Evolutionary conservation across 192 early-diverging fungal genomes (phyloP).

Genomic region (Spizellomyces sp.): DNA sequence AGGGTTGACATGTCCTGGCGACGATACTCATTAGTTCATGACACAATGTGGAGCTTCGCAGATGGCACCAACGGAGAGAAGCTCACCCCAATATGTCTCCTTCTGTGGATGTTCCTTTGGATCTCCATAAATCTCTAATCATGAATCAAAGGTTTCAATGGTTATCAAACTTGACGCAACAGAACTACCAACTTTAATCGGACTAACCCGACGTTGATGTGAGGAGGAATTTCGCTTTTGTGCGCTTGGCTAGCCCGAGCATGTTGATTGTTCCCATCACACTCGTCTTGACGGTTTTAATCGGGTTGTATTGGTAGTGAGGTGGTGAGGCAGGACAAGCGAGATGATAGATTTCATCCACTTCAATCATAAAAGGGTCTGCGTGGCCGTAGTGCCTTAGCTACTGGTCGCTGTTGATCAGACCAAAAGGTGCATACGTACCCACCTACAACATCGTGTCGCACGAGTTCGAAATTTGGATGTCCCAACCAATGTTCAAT

Average conservation of each 20-base stretch:
- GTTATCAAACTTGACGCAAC: not conserved
- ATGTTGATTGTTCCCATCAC: conserved; percentile 88
- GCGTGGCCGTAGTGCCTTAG: not conserved
- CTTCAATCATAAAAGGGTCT: conserved; percentile 82
- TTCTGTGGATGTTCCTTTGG: conserved; percentile 83
- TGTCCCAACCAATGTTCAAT: conserved; percentile 83
- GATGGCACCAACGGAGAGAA: too few relatives aligned
- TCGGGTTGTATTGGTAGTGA: conserved; percentile 86
- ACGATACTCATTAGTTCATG: too few relatives aligned
- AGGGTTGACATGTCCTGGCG: conserved; percentile 33
- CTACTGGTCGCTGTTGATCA: not conserved
- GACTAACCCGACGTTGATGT: conserved; percentile 75
- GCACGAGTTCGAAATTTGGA: conserved; percentile 77
- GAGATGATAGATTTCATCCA: conserved; percentile 85
- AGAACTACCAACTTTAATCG: not conserved
- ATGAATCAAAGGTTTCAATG: not conserved
- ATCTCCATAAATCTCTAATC: conserved; percentile 76
- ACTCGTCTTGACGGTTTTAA: conserved; percentile 82
- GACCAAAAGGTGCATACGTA: conserved; percentile 5
- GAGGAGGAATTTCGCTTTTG: conserved; percentile 75
- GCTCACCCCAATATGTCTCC: conserved; percentile 80
- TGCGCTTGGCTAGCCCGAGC: conserved; percentile 79
- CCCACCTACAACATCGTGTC: conserved; percentile 76
- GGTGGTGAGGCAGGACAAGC: conserved; percentile 85
- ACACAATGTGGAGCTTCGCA: not conserved